These are phyloP conservation scores for Candida sanyaensis DNA, from an alignment of 1,139 yeast species.

Conservation along the genomic window DNA sequence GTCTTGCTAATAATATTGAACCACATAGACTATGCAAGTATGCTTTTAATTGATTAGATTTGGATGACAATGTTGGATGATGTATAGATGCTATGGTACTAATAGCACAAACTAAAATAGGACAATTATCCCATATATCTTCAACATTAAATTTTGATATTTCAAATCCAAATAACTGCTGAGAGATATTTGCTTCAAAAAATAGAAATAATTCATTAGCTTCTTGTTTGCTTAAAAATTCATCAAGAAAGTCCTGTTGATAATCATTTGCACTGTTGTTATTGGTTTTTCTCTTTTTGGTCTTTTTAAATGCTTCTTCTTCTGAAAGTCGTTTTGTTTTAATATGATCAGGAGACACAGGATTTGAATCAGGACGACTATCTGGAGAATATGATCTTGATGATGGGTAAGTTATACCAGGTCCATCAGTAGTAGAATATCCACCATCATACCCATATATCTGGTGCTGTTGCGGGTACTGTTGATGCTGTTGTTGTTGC, in stretches of 20 bases:
- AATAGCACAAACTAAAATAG: slow-evolving; percentile 61
- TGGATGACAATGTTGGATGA: slow-evolving; percentile 45
- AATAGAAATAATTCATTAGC: slow-evolving; percentile 53
- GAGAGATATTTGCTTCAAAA: slow-evolving; percentile 59
- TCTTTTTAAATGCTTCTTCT: background rate
- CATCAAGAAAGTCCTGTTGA: slow-evolving; percentile 39
- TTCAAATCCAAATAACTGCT: slow-evolving; percentile 68
- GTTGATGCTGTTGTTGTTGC: slow-evolving; percentile 10
- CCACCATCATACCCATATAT: background rate
- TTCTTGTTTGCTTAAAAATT: slow-evolving; percentile 37
- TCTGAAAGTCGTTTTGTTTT: background rate
- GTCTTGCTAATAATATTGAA: slow-evolving; percentile 43
- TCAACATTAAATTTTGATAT: slow-evolving; percentile 53
- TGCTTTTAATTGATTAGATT: slow-evolving; percentile 39
- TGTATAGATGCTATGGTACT: slow-evolving; percentile 67
- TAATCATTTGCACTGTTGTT: slow-evolving; percentile 1
- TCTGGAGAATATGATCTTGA: background rate
- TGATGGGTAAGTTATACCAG: slow-evolving; percentile 4
- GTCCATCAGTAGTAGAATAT: slow-evolving; percentile 2
- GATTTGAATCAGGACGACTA: background rate
- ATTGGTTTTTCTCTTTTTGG: slow-evolving; percentile 9
- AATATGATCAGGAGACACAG: background rate
- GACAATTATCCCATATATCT: slow-evolving; percentile 56
- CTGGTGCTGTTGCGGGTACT: slow-evolving; percentile 10
- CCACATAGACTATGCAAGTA: slow-evolving; percentile 51